Conservation (phyloP, 352 stramenopile species). For the Globisporangium solare region DNA sequence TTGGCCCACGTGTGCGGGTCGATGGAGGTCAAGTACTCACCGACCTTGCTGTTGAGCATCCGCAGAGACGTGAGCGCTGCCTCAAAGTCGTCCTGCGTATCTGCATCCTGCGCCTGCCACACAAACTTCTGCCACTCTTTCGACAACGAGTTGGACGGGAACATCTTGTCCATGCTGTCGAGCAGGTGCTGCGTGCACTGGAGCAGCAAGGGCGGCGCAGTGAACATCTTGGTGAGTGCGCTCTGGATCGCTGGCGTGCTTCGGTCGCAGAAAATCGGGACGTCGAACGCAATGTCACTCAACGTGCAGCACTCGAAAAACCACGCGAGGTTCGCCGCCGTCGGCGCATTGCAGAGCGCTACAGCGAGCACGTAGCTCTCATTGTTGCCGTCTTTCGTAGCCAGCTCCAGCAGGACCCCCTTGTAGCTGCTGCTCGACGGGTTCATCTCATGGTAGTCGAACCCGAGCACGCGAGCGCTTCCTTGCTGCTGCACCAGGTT, state of each 20-base stretch:
- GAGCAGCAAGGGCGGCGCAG: slow-evolving; percentile 28
- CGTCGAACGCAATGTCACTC: slow-evolving; percentile 23
- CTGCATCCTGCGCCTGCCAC: slow-evolving; percentile 25
- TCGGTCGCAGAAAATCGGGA: slow-evolving; percentile 35
- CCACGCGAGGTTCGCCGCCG: slow-evolving; percentile 29
- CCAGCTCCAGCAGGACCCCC: slow-evolving; percentile 28
- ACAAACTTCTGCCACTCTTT: slow-evolving; percentile 19
- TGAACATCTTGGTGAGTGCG: slow-evolving; percentile 20
- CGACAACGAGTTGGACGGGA: slow-evolving; percentile 14
- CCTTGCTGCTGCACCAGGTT: slow-evolving; percentile 24
- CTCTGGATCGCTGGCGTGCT: slow-evolving; percentile 15
- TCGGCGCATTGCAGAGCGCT: slow-evolving; percentile 31
- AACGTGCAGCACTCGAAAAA: slow-evolving; percentile 33
- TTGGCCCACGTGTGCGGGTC: slow-evolving; percentile 36
- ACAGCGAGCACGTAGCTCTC: slow-evolving; percentile 27
- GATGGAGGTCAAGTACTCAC: slow-evolving; percentile 19
- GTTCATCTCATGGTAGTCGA: slow-evolving; percentile 27
- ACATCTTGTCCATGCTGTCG: slow-evolving; percentile 21
- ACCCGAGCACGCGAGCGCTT: slow-evolving; percentile 22
- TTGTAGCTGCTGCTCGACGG: slow-evolving; percentile 31
- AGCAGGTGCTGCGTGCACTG: slow-evolving; percentile 34
- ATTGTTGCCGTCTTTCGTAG: slow-evolving; percentile 40
- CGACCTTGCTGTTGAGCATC: slow-evolving; percentile 15
- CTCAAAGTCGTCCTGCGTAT: slow-evolving; percentile 29
- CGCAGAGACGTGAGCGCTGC: slow-evolving; percentile 16